Evolutionary conservation across 2,329 filamentous ascomycete genomes (phyloP), one percentile per base, ranked within the genome.

Genomic region (Xylariaceae sp.): DNA sequence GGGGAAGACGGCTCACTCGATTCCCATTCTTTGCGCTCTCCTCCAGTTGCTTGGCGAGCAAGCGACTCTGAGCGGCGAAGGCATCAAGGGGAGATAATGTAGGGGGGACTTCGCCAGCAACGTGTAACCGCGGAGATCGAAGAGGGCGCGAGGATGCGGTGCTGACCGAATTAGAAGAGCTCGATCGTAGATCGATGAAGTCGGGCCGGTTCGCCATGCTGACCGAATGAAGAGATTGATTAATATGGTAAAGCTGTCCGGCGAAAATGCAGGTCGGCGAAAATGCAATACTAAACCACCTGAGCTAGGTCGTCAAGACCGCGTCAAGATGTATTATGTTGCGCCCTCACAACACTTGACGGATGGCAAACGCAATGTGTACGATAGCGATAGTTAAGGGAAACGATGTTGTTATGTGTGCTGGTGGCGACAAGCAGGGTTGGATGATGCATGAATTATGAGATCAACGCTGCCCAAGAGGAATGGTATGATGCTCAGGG

Each of bases 41-140:
- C 73, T 96, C 89, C 60, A 99, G 85, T 75, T 96, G 90, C 75
- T 87, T 90, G 34, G 92, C 92, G 48, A 99, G 83, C 67, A 96
- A 78, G 56, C 94, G 88, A 67, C 93, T 96, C 71, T 98, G 94
- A 61, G 94, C 83, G 19, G 94, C 94, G 72, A 99, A 96, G 44
- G 94, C 94, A 81, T 99, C 95, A 63, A 99, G 84, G 9, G 95
- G 95, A 6, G 95, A 98, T 54, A 98, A 82, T 49, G 95, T 90
- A 4, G 95, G 95, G 17, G 95, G 94, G 1, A 90, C 84, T 67
- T 94, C 90, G 60, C 91, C 91, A 55, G 89, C 89, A 55, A 90
- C 82, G 73, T 92, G 89, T 57, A 92, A 78, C 60, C 89, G 87
- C 37, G 90, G 89, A n/a, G 90, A 92, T 62, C 82, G 80, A 29